Evolutionary conservation across 2,329 filamentous ascomycete species (phyloP).

Genomic region (Hypomyces perniciosus): DNA sequence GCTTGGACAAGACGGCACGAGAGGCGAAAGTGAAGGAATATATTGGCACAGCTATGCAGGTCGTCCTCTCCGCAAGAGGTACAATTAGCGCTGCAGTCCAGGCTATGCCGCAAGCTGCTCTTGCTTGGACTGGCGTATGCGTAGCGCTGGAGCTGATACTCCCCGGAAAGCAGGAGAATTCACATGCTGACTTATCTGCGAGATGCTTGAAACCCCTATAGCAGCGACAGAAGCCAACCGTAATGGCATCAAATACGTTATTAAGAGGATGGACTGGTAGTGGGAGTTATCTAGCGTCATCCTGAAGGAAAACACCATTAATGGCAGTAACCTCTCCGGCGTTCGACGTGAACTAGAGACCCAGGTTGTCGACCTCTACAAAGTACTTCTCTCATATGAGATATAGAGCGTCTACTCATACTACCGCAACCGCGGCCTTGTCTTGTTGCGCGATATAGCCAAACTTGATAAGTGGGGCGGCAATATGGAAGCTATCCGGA

Average conservation of each 20-base stretch:
- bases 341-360: slow-evolving; percentile 19
- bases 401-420: slow-evolving; percentile 36
- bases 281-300: slow-evolving; percentile 26
- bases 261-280: slow-evolving; percentile 34
- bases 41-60: slow-evolving; percentile 20
- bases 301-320: slow-evolving; percentile 17
- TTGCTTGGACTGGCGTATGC: slow-evolving; percentile 33
- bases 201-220: slow-evolving; percentile 27
- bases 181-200: background rate
- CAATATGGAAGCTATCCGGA: slow-evolving; percentile 22
- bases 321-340: background rate
- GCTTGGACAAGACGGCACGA: slow-evolving; percentile 22
- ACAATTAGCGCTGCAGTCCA: slow-evolving; percentile 23
- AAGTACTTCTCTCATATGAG: slow-evolving; percentile 33
- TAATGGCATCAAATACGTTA: slow-evolving; percentile 29
- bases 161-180: background rate
- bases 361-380: slow-evolving; percentile 30
- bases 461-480: slow-evolving; percentile 30
- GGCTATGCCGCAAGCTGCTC: slow-evolving; percentile 26
- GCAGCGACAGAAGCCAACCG: slow-evolving; percentile 23
- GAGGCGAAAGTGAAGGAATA: slow-evolving; percentile 20
- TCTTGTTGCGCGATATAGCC: slow-evolving; percentile 25
- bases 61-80: slow-evolving; percentile 19
- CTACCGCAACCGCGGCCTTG: slow-evolving; percentile 23
- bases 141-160: slow-evolving; percentile 26